phyloP scores from a whole-genome alignment of 2,329 filamentous ascomycete genomes.

The Colletotrichum costaricense region DNA sequence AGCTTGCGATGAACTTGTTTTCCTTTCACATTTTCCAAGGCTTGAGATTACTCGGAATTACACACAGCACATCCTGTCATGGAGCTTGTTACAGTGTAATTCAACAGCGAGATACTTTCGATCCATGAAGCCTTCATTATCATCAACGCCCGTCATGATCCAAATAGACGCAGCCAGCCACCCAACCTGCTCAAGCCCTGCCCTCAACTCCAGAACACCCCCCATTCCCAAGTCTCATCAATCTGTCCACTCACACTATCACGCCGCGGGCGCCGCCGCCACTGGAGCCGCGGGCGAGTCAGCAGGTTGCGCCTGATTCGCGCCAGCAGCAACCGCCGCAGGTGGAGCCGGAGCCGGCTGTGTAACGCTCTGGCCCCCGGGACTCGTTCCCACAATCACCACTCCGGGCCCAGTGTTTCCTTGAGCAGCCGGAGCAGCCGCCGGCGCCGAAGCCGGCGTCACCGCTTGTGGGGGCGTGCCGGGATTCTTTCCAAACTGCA shows the following conservation, averaged over 20 bases:
- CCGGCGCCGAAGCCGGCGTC: too few species aligned
- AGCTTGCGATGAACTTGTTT: not conserved
- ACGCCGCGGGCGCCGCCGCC: not conserved
- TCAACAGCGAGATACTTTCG: not conserved
- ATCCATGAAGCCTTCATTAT: not conserved
- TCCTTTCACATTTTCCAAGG: not conserved
- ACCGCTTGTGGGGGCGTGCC: not conserved
- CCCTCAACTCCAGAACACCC: not conserved
- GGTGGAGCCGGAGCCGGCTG: constrained; percentile 7
- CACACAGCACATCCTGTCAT: not conserved
- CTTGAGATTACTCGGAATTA: not conserved
- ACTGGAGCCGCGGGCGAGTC: not conserved
- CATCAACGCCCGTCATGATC: not conserved
- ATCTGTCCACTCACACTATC: not conserved
- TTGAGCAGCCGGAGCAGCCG: not conserved
- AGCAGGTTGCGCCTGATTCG: not conserved
- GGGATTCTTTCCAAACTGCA: not conserved
- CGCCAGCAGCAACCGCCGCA: not conserved
- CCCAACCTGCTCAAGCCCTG: not conserved
- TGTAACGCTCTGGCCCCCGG: constrained; percentile 5
- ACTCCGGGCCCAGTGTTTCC: constrained; percentile 15
- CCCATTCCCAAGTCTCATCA: not conserved
- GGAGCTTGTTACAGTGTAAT: not conserved
- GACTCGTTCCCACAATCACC: constrained; percentile 16
- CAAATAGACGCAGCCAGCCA: not conserved